Evolutionary conservation across 768 basidiomycete species (phyloP).

Genomic region (Suillus discolor): DNA sequence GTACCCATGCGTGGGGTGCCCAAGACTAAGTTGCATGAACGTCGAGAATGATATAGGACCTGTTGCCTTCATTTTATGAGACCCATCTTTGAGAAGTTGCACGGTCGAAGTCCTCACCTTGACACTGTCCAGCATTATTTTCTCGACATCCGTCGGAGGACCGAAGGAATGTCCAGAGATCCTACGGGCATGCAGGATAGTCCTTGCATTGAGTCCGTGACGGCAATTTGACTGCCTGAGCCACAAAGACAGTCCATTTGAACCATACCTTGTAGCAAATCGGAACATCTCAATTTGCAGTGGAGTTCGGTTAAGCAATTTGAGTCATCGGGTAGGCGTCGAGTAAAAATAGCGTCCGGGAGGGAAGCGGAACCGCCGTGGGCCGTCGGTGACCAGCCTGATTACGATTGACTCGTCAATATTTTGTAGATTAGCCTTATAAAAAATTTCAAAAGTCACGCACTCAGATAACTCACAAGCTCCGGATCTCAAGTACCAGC

Average conservation of each 20-base stretch:
- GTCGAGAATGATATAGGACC: constrained; percentile 87
- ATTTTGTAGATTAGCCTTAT: neutral
- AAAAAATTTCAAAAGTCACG: neutral
- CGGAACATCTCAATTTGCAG: constrained; percentile 8
- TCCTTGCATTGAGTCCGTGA: constrained; percentile 1
- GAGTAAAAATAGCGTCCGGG: neutral
- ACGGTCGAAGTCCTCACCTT: constrained; percentile 47
- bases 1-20: constrained; percentile 90
- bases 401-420: constrained; percentile 8
- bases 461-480: neutral
- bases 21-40: constrained; percentile 91
- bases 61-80: constrained; percentile 55
- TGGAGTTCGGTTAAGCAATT: neutral
- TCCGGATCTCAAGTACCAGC: neutral
- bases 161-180: constrained; percentile 12
- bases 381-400: neutral
- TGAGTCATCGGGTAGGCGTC: neutral
- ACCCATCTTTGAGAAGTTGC: neutral
- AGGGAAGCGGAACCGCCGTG: constrained; percentile 5
- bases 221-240: constrained; percentile 11
- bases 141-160: constrained; percentile 53
- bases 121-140: constrained; percentile 69
- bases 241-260: constrained; percentile 8
- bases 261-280: constrained; percentile 7
- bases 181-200: neutral